Evolutionary conservation across 2,329 filamentous ascomycete species (phyloP).

Genomic region (Neospermospora avenae): DNA sequence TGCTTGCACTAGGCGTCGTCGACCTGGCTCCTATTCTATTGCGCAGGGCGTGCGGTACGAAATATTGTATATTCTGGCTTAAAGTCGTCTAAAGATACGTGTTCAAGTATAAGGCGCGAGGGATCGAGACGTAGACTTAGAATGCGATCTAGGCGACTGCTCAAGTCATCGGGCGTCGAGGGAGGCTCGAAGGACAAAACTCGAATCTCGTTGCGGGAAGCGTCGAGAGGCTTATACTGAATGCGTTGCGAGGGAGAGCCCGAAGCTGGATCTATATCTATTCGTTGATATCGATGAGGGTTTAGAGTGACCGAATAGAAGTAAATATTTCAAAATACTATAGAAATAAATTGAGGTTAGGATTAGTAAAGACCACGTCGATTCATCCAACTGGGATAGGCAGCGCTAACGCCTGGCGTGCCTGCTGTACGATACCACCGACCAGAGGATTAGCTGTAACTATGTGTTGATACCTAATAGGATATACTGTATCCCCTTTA

Average conservation of each 20-base stretch:
- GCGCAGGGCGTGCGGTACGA: constrained; percentile 16
- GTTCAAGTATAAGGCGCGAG: constrained; percentile 17
- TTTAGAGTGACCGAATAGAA: background rate
- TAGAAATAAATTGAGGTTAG: background rate
- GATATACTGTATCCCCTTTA: background rate
- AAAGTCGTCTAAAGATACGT: constrained; percentile 19
- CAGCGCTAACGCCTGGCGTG: background rate
- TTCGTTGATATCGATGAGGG: background rate
- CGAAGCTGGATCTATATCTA: constrained; percentile 16
- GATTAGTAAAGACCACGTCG: background rate
- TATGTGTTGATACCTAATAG: background rate
- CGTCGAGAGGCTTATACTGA: constrained; percentile 19
- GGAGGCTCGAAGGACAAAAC: constrained; percentile 19
- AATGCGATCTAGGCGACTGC: constrained; percentile 17
- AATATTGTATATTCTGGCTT: constrained; percentile 22
- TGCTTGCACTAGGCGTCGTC: constrained; percentile 16
- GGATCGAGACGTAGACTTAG: constrained; percentile 10
- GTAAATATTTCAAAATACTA: background rate
- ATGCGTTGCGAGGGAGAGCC: constrained; percentile 16
- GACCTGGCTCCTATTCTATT: constrained; percentile 19
- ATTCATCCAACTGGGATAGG: background rate
- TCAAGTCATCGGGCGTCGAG: constrained; percentile 18
- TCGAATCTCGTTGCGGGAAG: constrained; percentile 19
- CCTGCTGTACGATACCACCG: background rate
- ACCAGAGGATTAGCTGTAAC: background rate